Percentiles rank a stretch among this genome's conserved stretches.
phyloP scores from a whole-genome alignment of 129 eudicot genomes.

The sunflower (Helianthus annuus) region HanXRQr2.0-SUNRISE NC_035447.2:533625-534124 shows the following conservation, averaged over 20 bases:
- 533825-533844: constrained; percentile 38
- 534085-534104: constrained; percentile 41
- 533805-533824: constrained; percentile 43
- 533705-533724: constrained; percentile 55
- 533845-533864: constrained; percentile 44
- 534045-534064: constrained; percentile 26
- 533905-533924: constrained; percentile 41
- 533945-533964: constrained; percentile 43
- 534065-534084: constrained; percentile 48
- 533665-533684: constrained; percentile 38
- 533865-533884: constrained; percentile 42
- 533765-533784: constrained; percentile 41
- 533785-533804: constrained; percentile 48
- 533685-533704: constrained; percentile 49
- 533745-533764: constrained; percentile 40
- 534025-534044: constrained; percentile 27
- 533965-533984: constrained; percentile 36
- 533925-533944: constrained; percentile 49
- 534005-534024: constrained; percentile 53
- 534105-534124: constrained; percentile 44
- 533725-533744: constrained; percentile 31
- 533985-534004: constrained; percentile 48
- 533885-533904: constrained; percentile 42
- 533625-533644: constrained; percentile 44
- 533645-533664: constrained; percentile 42